phyloP scores from a whole-genome alignment of 352 stramenopile species.

The Aphanomyces stellatus region DNA sequence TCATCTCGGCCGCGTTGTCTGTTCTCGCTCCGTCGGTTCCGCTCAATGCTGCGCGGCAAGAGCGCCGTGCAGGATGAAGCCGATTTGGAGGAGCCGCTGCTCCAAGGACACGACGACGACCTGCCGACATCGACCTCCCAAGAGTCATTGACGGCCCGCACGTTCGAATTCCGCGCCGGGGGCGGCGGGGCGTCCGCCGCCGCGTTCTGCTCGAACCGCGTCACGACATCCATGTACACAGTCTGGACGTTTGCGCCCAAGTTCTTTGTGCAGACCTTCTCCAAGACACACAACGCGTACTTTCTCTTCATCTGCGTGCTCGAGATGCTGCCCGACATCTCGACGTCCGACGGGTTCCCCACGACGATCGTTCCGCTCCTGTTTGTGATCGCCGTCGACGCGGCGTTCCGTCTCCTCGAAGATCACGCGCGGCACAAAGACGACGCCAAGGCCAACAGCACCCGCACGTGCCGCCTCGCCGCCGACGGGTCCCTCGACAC shows the following conservation, averaged over 20 bases:
- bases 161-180: no score
- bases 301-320: slow-evolving; percentile 87
- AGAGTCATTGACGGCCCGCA: no score
- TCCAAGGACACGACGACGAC: no score
- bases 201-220: slow-evolving; percentile 23
- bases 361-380: slow-evolving; percentile 76
- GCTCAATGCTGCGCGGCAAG: no score
- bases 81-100: no score
- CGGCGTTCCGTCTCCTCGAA: slow-evolving; percentile 77
- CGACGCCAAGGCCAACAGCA: slow-evolving; percentile 71
- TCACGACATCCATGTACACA: slow-evolving; percentile 46
- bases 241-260: slow-evolving; percentile 34
- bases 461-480: not conserved
- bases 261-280: slow-evolving; percentile 25
- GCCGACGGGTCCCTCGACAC: slow-evolving; percentile 28
- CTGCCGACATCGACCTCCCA: no score
- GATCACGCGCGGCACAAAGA: slow-evolving; percentile 66
- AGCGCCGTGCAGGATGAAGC: no score
- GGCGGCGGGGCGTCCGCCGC: no score
- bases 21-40: no score
- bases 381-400: slow-evolving; percentile 85
- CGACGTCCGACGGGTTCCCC: slow-evolving; percentile 72
- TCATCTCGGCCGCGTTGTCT: no score
- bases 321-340: slow-evolving; percentile 69
- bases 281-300: slow-evolving; percentile 76